These are phyloP conservation scores for Russula virescens DNA, from an alignment of 768 basidiomycete genomes.

Conservation along the genomic window DNA sequence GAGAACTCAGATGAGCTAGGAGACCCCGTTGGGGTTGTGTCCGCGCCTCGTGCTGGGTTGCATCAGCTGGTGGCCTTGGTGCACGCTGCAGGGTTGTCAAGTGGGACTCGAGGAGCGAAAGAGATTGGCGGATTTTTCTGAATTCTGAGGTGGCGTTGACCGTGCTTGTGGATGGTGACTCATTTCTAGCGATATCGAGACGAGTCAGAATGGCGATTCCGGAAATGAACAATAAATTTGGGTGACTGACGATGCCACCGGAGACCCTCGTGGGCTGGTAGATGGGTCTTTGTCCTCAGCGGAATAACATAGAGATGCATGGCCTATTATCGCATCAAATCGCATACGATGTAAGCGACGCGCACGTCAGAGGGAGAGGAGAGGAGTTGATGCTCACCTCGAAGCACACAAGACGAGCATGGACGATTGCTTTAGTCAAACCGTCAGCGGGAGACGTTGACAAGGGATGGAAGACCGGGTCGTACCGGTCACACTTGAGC, in stretches of 20 bases:
- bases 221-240: too few species aligned
- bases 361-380: not conserved
- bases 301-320: slow-evolving; percentile 23
- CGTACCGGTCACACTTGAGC: slow-evolving; percentile 25
- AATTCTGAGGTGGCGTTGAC: slow-evolving; percentile 23
- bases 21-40: slow-evolving; percentile 8
- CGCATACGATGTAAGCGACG: not conserved
- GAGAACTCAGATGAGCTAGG: slow-evolving; percentile 11
- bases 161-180: slow-evolving; percentile 4
- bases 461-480: not conserved
- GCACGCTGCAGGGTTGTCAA: slow-evolving; percentile 8
- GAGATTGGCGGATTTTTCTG: slow-evolving; percentile 24
- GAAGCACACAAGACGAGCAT: slow-evolving; percentile 24
- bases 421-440: slow-evolving; percentile 18
- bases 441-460: not conserved
- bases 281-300: slow-evolving; percentile 23
- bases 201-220: not conserved
- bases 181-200: not conserved
- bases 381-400: slow-evolving; percentile 8
- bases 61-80: not conserved
- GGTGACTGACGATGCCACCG: slow-evolving; percentile 13
- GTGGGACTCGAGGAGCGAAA: slow-evolving; percentile 24
- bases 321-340: slow-evolving; percentile 14
- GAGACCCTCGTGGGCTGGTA: slow-evolving; percentile 14
- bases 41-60: not conserved